Base-by-base conservation (phyloP, 192 early-diverging fungal species). In the Coemansia sp. region DNA sequence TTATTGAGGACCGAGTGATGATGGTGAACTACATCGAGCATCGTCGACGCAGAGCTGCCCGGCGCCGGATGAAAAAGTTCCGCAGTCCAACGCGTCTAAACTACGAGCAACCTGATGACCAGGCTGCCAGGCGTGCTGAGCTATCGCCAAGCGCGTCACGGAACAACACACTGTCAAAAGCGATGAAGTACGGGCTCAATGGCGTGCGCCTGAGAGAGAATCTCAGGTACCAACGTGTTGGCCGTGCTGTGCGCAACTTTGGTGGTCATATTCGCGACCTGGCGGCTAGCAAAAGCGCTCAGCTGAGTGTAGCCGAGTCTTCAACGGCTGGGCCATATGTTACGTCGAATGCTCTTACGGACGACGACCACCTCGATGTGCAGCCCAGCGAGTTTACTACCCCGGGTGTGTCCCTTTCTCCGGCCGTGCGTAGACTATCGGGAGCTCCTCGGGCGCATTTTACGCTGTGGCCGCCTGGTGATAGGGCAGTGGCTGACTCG, bases 261-360 rank as follows among this genome's bases (percentile, higher is more conserved):
- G 74, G 79, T 57, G 48, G 56, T 18, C 78, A 75, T 16, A 42
- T 81, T 43, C 66, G 69, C 20, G 73, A 81, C 28, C 36, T 74
- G 47, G 72, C 72, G 1, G 42, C 57, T n/a, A 58, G 64, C 41
- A 43, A 59, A 11, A 62, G 74, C 47, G 47, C 61, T 31, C 67
- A 67, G 39, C 69, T 61, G 6, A 73, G 70, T 18, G 38, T 45
- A 3, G 60, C 55, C 12, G 70, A 66, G 11, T 31, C 64, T 1
- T 37, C 70, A 23, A 56, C 61, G 3, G 39, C 64, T 7, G 52
- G 52, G 2, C 52, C 52, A 16, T 55, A 55, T 33, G 25, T 55
- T 31, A 55, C 52, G 26, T 58, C 48, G 16, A 41, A 8, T 0
- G 50, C 20, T 10, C 45, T 64, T n/a, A 55, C 43, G 13, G 65